Evolutionary conservation across 768 basidiomycete species (phyloP), one percentile per base, ranked within the genome.

Genomic region (Trametes maxima): DNA sequence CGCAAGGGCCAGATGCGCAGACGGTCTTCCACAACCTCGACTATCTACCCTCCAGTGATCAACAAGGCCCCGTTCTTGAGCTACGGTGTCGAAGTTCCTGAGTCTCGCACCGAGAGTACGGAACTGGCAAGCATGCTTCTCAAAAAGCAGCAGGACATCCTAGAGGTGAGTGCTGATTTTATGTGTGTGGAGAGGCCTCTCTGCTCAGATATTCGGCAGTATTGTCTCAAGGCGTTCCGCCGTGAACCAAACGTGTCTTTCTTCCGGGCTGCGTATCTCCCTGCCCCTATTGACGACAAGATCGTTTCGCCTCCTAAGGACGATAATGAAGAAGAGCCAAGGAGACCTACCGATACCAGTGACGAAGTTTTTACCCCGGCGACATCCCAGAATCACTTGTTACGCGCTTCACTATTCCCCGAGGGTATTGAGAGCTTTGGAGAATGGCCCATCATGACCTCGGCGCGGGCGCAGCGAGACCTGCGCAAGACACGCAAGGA

Each of bases 361-460:
- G 44, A 45, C 21, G 44, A 40, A 11, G 39, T 74, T 72, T 84
- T 81, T 48, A 80, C 84, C 0, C n/a, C 44, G 10, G 44, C 44
- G 21, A 17, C 10, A 10, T 21, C n/a, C 8, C n/a, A 5, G 10
- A 21, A 11, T 21, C 44, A 45, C 44, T 21, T 11, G 21, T 76
- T 84, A 76, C 85, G 81, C 68, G 79, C 83, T 65, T 84, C 82
- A 0, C 69, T 86, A 0, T 81, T 85, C 66, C 85, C 85, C 54
- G 81, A 86, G 25, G 83, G 76, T 42, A 78, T 80, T 0, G 76
- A 81, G 12, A 82, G 82, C 0, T 86, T 88, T 42, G 87, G 88
- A 1, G 78, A 82, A 33, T 89, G 87, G 87, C 74, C 74, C 0
- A 81, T 89, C 45, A 67, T 86, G 13, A 79, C 87, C 5, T 80